Evolutionary conservation across 768 basidiomycete species (phyloP).

Genomic region (Mrakia hoshinonis): DNA sequence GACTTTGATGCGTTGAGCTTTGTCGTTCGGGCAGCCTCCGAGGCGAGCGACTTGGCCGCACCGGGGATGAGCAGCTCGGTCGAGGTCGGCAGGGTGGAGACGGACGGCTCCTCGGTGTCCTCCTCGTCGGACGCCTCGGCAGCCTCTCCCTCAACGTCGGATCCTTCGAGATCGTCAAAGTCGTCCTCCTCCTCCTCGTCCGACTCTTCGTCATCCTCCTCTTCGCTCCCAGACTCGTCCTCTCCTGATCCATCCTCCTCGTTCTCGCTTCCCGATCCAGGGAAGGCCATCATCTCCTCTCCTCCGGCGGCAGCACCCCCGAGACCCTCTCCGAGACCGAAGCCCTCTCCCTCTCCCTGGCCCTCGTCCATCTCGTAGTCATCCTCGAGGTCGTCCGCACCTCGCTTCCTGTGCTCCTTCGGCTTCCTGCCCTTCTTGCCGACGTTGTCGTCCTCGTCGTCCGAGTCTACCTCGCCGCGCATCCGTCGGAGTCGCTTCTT

Average conservation of each 20-base stretch:
- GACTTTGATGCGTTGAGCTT: slow-evolving; percentile 32
- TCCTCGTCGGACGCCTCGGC: slow-evolving; percentile 28
- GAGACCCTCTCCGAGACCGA: slow-evolving; percentile 29
- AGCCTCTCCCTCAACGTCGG: slow-evolving; percentile 34
- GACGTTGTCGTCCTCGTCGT: slow-evolving; percentile 48
- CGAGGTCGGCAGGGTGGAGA: neutral
- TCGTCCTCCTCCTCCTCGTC: slow-evolving; percentile 44
- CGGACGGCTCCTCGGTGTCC: slow-evolving; percentile 36
- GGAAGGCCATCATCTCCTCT: slow-evolving; percentile 24
- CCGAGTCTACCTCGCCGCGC: slow-evolving; percentile 60
- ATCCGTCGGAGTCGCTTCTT: slow-evolving; percentile 66
- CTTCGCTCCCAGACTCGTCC: slow-evolving; percentile 35
- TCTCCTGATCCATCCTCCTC: slow-evolving; percentile 34
- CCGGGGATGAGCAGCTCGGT: slow-evolving; percentile 23
- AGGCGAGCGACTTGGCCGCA: slow-evolving; percentile 27
- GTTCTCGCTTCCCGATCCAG: slow-evolving; percentile 35
- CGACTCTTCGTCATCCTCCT: slow-evolving; percentile 30
- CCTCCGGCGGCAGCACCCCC: slow-evolving; percentile 30
- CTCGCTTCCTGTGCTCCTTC: slow-evolving; percentile 27
- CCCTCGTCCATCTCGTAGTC: slow-evolving; percentile 47
- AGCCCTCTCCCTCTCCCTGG: slow-evolving; percentile 22
- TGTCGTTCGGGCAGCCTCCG: slow-evolving; percentile 29
- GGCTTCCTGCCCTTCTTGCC: slow-evolving; percentile 44
- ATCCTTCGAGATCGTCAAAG: slow-evolving; percentile 37
- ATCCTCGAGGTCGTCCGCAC: slow-evolving; percentile 82